Evolutionary conservation across 805 yeast genomes (phyloP).

Genomic region (Teunomyces kruisii): DNA sequence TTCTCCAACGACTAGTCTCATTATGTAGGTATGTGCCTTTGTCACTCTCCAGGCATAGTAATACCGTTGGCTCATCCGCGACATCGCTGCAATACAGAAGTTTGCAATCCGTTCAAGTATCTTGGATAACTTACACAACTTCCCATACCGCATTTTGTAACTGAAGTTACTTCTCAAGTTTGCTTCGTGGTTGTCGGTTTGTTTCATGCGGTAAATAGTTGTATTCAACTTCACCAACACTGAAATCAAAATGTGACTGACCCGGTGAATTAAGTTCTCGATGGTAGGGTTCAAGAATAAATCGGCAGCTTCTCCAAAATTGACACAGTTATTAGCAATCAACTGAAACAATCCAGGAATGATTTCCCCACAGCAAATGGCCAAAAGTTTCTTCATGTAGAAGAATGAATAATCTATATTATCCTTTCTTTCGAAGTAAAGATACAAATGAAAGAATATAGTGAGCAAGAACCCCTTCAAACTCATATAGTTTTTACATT

Average conservation of each 20-base stretch:
- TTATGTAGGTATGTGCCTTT: conserved; percentile 50
- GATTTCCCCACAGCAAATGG: conserved; percentile 27
- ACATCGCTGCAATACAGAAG: conserved; percentile 15
- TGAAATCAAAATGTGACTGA: conserved; percentile 25
- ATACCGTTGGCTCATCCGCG: conserved; percentile 53
- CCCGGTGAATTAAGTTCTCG: conserved; percentile 25
- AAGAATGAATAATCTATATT: conserved; percentile 30
- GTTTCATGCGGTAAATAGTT: conserved; percentile 22
- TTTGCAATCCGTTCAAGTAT: conserved; percentile 19
- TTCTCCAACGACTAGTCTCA: conserved; percentile 33
- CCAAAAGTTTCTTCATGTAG: conserved; percentile 29
- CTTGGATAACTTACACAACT: conserved; percentile 25
- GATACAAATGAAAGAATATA: conserved; percentile 32
- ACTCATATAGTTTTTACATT: conserved; percentile 16
- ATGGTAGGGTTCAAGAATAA: conserved; percentile 42
- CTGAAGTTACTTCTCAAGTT: conserved; percentile 14
- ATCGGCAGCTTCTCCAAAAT: conserved; percentile 45
- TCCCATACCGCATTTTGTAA: conserved; percentile 22
- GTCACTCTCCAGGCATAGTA: conserved; percentile 69
- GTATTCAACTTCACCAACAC: conserved; percentile 23
- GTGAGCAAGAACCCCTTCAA: conserved; percentile 21
- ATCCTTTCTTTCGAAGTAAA: conserved; percentile 37
- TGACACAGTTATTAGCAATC: conserved; percentile 26
- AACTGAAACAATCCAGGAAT: conserved; percentile 31
- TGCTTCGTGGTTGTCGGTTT: conserved; percentile 15